Evolutionary conservation across 2,329 filamentous ascomycete species (phyloP).

Genomic region (Cercospora janseana): DNA sequence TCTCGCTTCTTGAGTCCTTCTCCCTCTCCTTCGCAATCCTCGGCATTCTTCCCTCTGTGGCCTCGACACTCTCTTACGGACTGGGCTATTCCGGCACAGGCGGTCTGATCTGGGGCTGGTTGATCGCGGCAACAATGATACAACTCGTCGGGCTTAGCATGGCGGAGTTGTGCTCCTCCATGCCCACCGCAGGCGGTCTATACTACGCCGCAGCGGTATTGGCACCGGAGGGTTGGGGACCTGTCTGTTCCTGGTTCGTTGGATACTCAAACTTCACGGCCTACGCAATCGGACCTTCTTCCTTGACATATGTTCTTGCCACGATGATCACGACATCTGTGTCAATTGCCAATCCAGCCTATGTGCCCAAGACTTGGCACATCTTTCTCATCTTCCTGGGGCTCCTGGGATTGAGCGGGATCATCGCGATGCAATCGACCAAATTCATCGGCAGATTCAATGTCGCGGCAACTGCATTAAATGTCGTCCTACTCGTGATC

Average conservation of each 20-base stretch:
- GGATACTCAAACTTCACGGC: conserved; percentile 38
- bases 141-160: conserved; percentile 39
- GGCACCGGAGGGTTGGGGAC: conserved; percentile 37
- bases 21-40: conserved; percentile 40
- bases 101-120: conserved; percentile 37
- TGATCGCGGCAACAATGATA: conserved; percentile 36
- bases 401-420: conserved; percentile 36
- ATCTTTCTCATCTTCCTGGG: conserved; percentile 37
- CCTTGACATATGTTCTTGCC: conserved; percentile 38
- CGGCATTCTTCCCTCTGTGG: conserved; percentile 42
- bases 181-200: conserved; percentile 44
- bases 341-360: conserved; percentile 37
- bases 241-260: conserved; percentile 30
- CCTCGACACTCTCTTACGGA: conserved; percentile 40
- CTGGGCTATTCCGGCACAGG: conserved; percentile 35
- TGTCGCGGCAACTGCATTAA: conserved; percentile 34
- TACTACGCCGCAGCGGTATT: conserved; percentile 38
- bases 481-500: conserved; percentile 36
- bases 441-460: conserved; percentile 36
- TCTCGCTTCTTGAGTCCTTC: conserved; percentile 38
- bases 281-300: conserved; percentile 35
- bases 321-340: conserved; percentile 39
- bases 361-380: conserved; percentile 38
- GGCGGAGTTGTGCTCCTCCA: conserved; percentile 39
- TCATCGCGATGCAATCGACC: conserved; percentile 39